Percentiles rank a stretch among this genome's conserved stretches.
These are phyloP conservation scores for Dioscorea zingiberensis DNA, from an alignment of 106 monocot species.

Conservation along the genomic window DNA sequence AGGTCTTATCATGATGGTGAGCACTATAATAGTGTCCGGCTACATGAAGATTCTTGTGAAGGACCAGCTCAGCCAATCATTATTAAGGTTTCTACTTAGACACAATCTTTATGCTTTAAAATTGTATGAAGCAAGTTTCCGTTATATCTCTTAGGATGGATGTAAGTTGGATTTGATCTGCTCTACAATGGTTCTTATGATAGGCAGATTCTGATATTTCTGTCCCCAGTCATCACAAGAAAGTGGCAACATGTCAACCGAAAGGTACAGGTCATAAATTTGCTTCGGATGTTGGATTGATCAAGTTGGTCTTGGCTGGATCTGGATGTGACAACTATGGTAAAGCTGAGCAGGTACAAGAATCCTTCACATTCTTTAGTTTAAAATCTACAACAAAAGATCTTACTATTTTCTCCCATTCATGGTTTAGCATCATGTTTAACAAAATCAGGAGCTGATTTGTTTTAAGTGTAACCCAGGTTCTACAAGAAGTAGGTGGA, in stretches of 20 bases:
- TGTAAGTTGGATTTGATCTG: too few species aligned
- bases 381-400: too few species aligned
- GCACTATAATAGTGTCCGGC: slow-evolving; percentile 79
- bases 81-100: slow-evolving; percentile 44
- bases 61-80: slow-evolving; percentile 63
- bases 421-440: too few species aligned
- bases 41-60: slow-evolving; percentile 58
- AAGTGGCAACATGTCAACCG: slow-evolving; percentile 18
- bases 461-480: slow-evolving; percentile 18
- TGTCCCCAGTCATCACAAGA: slow-evolving; percentile 12
- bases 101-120: not conserved
- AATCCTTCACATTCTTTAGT: not conserved
- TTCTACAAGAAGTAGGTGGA: slow-evolving; percentile 65
- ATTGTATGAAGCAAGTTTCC: too few species aligned
- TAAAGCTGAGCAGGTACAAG: slow-evolving; percentile 49
- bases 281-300: slow-evolving; percentile 20
- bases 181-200: not conserved
- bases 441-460: too few species aligned
- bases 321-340: slow-evolving; percentile 42
- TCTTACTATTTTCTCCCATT: too few species aligned
- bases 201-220: slow-evolving; percentile 60
- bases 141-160: too few species aligned
- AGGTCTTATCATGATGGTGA: slow-evolving; percentile 87
- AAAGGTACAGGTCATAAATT: slow-evolving; percentile 17
- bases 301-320: slow-evolving; percentile 69